A percentile compares a stretch with the other conserved stretches of the same genome.
These are phyloP conservation scores for Moricandia moricandioides DNA, from an alignment of 345 rosid species.

Conservation along the genomic window DNA sequence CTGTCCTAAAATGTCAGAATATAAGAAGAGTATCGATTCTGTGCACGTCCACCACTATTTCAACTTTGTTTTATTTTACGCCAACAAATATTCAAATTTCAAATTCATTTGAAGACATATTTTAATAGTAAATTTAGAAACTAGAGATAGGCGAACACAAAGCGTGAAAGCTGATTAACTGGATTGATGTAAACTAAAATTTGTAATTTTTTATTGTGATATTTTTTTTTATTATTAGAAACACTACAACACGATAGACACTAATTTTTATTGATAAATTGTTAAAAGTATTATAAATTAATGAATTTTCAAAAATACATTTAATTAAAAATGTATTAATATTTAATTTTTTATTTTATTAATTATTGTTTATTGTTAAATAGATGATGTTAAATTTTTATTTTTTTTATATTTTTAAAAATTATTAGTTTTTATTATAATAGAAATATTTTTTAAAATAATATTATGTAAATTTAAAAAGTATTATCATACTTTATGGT, in stretches of 20 bases:
- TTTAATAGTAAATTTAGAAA: not conserved
- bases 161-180: not conserved
- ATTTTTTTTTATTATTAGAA: not conserved
- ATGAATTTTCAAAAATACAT: no score
- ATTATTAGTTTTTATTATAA: no score
- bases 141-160: not conserved
- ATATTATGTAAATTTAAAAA: no score
- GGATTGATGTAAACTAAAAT: not conserved
- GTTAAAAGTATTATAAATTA: no score
- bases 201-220: not conserved
- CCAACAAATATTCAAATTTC: not conserved
- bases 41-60: not conserved
- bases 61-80: not conserved
- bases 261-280: no score
- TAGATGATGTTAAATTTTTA: no score
- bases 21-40: not conserved
- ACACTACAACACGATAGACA: not conserved
- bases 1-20: slow-evolving; percentile 6
- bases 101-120: not conserved
- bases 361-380: no score
- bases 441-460: no score
- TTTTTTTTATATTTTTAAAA: no score
- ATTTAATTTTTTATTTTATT: no score
- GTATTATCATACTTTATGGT: no score
- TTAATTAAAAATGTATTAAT: no score